Conservation (phyloP, 2,329 filamentous ascomycete genomes). For the Alternaria metachromatica region DNA sequence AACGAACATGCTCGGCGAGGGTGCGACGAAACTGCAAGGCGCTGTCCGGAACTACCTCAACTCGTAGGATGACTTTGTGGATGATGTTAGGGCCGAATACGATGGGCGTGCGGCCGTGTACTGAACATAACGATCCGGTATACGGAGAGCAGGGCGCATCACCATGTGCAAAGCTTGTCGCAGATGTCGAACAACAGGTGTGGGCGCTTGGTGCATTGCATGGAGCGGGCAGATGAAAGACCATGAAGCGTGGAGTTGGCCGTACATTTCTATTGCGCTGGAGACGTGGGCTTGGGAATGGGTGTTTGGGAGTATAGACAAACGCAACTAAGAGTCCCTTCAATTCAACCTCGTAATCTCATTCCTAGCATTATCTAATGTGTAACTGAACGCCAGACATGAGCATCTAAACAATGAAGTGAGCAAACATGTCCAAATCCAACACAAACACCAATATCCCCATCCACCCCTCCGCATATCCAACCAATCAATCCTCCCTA, state of each 20-base stretch:
- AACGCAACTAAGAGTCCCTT: background rate
- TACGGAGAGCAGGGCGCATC: background rate
- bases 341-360: background rate
- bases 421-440: fast-evolving
- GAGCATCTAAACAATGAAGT: fast-evolving
- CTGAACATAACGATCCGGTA: background rate
- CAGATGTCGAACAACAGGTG: background rate
- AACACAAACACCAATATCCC: background rate
- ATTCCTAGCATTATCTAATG: background rate
- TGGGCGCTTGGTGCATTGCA: constrained; percentile 4
- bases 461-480: background rate
- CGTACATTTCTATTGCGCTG: background rate
- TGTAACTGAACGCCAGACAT: background rate
- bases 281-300: background rate
- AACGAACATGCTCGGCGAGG: constrained; percentile 81
- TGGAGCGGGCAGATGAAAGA: background rate
- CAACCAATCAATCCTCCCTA: constrained; percentile 24
- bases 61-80: constrained; percentile 35
- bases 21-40: constrained; percentile 80
- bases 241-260: constrained; percentile 1
- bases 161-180: background rate
- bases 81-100: background rate
- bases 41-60: constrained; percentile 51
- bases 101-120: background rate
- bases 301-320: constrained; percentile 9